Conservation (phyloP, 306 rosid genomes). For the Pyrus pyrifolia region DNA sequence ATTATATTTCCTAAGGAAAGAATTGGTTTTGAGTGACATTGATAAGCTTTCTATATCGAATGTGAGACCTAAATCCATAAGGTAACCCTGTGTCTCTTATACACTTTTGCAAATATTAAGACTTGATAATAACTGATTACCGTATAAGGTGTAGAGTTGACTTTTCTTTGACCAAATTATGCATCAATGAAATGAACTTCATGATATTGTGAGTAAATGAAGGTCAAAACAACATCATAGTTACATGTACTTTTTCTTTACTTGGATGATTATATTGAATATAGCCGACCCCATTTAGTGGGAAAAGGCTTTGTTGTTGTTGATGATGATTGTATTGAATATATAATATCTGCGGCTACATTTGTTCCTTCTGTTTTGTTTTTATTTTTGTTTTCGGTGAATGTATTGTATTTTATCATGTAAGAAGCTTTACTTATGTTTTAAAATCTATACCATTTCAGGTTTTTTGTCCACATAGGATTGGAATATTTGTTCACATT, state of each 20-base stretch:
- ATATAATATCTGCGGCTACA: neutral
- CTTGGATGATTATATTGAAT: neutral
- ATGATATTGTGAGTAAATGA: neutral
- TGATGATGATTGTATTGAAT: neutral
- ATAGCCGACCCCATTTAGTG: neutral
- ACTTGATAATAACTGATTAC: neutral
- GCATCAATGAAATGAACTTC: neutral
- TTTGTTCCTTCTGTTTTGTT: no score
- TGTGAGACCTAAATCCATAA: slow-evolving; percentile 66
- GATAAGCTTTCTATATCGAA: slow-evolving; percentile 95
- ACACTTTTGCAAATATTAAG: neutral
- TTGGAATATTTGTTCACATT: slow-evolving; percentile 78
- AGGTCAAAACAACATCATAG: neutral
- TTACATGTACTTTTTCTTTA: neutral
- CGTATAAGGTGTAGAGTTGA: neutral
- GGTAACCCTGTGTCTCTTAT: slow-evolving; percentile 32
- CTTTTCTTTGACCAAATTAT: neutral
- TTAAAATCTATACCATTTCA: slow-evolving; percentile 27
- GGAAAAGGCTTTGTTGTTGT: no score
- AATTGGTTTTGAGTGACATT: slow-evolving; percentile 78
- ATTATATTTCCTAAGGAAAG: slow-evolving; percentile 63
- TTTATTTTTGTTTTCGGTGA: no score
- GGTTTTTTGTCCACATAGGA: slow-evolving; percentile 83
- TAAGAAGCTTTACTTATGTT: neutral
- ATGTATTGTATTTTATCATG: neutral